A percentile compares a stretch with the other conserved stretches of the same genome.
These are phyloP conservation scores for Histomonas meleagridis DNA, from an alignment of 208 protist species.

Conservation along the genomic window DNA sequence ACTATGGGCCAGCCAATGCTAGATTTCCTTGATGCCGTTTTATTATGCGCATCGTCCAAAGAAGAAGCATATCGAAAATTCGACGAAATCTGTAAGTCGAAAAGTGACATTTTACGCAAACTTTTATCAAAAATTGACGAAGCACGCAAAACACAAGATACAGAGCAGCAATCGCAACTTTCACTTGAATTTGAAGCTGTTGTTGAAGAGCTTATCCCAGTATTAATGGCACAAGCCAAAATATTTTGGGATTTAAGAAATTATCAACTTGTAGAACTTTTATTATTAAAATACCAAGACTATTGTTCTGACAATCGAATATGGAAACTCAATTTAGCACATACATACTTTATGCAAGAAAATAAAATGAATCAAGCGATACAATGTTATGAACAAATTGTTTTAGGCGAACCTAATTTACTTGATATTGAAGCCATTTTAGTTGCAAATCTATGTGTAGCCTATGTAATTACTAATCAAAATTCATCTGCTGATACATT, in stretches of 20 bases:
- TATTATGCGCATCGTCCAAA: conserved; percentile 69
- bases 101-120: not conserved
- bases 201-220: conserved; percentile 78
- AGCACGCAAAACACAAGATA: not conserved
- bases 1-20: conserved; percentile 75
- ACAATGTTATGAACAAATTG: conserved; percentile 44
- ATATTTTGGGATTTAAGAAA: conserved; percentile 92
- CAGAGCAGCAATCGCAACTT: not conserved
- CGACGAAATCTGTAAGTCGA: conserved; percentile 50
- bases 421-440: conserved; percentile 47
- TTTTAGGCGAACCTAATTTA: conserved; percentile 43
- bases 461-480: conserved; percentile 43
- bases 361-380: conserved; percentile 46
- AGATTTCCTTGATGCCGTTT: conserved; percentile 79
- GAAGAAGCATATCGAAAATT: conserved; percentile 86
- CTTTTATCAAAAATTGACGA: not conserved
- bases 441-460: conserved; percentile 51
- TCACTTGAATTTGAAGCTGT: conserved; percentile 48
- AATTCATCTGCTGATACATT: conserved; percentile 49
- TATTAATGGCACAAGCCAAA: conserved; percentile 73
- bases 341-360: conserved; percentile 50
- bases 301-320: conserved; percentile 46
- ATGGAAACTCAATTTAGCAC: conserved; percentile 49
- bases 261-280: conserved; percentile 76
- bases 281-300: conserved; percentile 71